phyloP scores from a whole-genome alignment of 495 filamentous ascomycete species.

The Aspergillus nidulans region DNA sequence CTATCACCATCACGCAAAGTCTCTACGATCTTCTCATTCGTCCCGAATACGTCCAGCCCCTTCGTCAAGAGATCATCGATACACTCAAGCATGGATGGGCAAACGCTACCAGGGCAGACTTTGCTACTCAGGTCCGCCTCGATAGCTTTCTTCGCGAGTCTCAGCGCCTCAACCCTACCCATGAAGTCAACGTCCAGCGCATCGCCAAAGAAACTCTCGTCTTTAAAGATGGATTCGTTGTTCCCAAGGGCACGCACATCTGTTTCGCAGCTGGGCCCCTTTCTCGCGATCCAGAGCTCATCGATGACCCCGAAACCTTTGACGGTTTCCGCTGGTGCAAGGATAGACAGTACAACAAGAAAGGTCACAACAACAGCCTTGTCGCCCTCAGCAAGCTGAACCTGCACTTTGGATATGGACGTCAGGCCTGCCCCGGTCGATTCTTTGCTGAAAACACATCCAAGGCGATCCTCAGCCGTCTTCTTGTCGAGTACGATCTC shows the following conservation, averaged over 20 bases:
- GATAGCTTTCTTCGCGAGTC: conserved; percentile 40
- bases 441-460: conserved; percentile 53
- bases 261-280: conserved; percentile 33
- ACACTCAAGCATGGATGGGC: conserved; percentile 25
- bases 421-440: conserved; percentile 49
- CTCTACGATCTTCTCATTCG: conserved; percentile 29
- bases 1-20: conserved; percentile 29
- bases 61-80: conserved; percentile 27
- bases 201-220: conserved; percentile 22
- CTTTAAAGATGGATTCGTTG: conserved; percentile 25
- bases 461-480: conserved; percentile 51
- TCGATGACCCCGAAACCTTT: conserved; percentile 23
- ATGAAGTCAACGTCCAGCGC: conserved; percentile 22
- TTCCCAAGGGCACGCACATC: conserved; percentile 29
- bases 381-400: conserved; percentile 21
- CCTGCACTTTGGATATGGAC: conserved; percentile 34
- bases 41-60: conserved; percentile 27
- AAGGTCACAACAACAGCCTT: conserved; percentile 12
- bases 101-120: conserved; percentile 17
- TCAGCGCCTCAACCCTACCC: conserved; percentile 30
- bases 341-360: background rate
- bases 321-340: conserved; percentile 36
- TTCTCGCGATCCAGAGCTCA: conserved; percentile 24
- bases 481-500: conserved; percentile 52
- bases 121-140: conserved; percentile 18